Base-by-base conservation (phyloP, 495 filamentous ascomycete genomes). In the Xylaria longipes region DNA sequence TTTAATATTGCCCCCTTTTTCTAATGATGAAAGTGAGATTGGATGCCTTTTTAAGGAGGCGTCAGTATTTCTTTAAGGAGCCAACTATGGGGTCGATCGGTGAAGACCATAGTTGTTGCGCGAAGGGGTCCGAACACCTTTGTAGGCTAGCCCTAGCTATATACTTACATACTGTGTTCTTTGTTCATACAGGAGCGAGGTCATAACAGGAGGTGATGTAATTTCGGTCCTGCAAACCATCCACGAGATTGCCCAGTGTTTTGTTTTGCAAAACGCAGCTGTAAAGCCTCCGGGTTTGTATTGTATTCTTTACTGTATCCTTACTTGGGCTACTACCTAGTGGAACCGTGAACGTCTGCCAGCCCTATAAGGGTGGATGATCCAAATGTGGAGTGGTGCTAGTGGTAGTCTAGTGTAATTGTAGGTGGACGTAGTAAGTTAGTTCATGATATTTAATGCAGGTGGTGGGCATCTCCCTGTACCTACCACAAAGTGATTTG, bases 381-480 rank as follows among this genome's bases (percentile, higher is more conserved):
- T 58, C 7, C 12, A 20, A 22, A 41, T 39, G 60, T 62, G 60
- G 60, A 62, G 60, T 62, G 50, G 7, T 37, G n/a, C 60, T 62
- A 62, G 22, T 8, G 22, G 60, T 62, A 5, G 52, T 56, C 27
- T 56, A 62, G 60, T 41, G 60, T 41, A 61, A 61, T 27, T 12
- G 35, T 39, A 14, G 37, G n/a, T 60, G 22, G 60, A 62, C 25
- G 17, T 56, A 27, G 11, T 17, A 56, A 17, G 12, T 15, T 31
- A 17, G 27, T 56, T 56, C 25, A 31, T 31, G 52, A 56, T 56
- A 17, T 56, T 56, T 56, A 9, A 14, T 56, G 52, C 27, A 15
- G 25, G 27, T 56, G 52, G 27, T 56, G 27, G 52, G 27, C 52
- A 56, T 15, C 27, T 46, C 45, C 45, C 46, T 25, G 52, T 56